Evolutionary conservation across 129 eudicot species (phyloP).

Genomic region (Tagetes erecta): DNA sequence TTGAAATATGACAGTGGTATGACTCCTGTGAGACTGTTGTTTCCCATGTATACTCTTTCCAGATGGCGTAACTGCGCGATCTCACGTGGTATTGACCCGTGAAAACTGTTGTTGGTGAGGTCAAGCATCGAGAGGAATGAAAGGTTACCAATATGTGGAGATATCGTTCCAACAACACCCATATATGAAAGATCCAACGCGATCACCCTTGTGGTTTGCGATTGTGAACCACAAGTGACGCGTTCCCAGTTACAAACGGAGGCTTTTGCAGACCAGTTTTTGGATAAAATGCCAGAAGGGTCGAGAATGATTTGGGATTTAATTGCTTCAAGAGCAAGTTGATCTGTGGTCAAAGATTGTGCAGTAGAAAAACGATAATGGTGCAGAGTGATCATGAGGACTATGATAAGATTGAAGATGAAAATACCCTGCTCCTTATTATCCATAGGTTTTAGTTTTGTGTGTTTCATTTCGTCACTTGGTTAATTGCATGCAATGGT

Average conservation of each 20-base stretch:
- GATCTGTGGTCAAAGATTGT: constrained; percentile 23
- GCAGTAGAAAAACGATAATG: neutral
- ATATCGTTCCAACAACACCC: constrained; percentile 39
- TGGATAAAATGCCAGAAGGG: constrained; percentile 19
- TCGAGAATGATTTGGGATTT: constrained; percentile 27
- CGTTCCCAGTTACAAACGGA: constrained; percentile 40
- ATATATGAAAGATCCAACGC: constrained; percentile 32
- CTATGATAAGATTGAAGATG: constrained; percentile 15
- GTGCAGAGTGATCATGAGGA: neutral
- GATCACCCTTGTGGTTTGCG: constrained; percentile 28
- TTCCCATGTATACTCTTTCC: neutral
- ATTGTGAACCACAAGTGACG: constrained; percentile 24
- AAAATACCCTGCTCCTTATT: neutral
- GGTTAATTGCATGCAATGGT: neutral
- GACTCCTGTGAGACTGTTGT: constrained; percentile 32
- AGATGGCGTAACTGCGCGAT: constrained; percentile 20
- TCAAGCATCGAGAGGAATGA: constrained; percentile 36
- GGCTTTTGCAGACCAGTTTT: constrained; percentile 38
- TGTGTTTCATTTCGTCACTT: neutral
- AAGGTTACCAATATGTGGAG: constrained; percentile 42
- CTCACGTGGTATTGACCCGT: constrained; percentile 33
- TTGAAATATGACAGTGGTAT: constrained; percentile 31
- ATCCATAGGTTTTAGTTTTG: neutral
- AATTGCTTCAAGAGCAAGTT: constrained; percentile 36
- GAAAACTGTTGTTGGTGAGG: constrained; percentile 33